phyloP scores from a whole-genome alignment of 495 filamentous ascomycete genomes.

The Penicillium steckii region DNA sequence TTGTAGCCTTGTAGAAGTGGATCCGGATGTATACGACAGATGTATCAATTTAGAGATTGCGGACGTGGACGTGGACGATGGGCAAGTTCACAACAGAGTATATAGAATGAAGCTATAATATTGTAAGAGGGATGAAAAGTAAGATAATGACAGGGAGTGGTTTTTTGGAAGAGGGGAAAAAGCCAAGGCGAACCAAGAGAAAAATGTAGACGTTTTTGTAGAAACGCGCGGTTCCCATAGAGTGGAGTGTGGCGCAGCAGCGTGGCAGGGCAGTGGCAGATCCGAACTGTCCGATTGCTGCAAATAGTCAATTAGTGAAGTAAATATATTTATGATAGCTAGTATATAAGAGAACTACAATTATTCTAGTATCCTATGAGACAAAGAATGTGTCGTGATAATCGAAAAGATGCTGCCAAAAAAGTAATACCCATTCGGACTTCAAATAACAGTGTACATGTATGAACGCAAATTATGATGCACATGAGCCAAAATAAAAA shows the following conservation, averaged over 20 bases:
- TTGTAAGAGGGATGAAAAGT: neutral
- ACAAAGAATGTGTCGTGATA: no score
- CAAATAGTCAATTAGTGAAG: no score
- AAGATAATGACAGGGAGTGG: neutral
- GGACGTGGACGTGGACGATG: neutral
- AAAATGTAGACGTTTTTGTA: neutral
- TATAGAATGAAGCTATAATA: no score
- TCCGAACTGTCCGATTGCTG: no score
- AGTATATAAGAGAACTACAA: no score
- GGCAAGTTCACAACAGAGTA: no score
- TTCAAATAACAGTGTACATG: conserved; percentile 24
- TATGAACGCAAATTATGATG: conserved; percentile 25
- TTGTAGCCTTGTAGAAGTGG: conserved; percentile 4
- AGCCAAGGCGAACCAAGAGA: neutral
- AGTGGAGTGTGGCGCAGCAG: conserved; percentile 21
- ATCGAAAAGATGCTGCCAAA: neutral
- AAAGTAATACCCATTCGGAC: conserved; percentile 13
- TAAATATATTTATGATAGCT: no score
- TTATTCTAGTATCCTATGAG: no score
- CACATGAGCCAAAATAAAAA: conserved; percentile 14
- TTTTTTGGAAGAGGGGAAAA: neutral
- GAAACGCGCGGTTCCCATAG: conserved; percentile 14
- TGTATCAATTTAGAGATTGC: conserved; percentile 5
- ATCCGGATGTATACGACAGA: conserved; percentile 1
- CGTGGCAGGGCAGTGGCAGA: conserved; percentile 3